Evolutionary conservation across 495 filamentous ascomycete species (phyloP).

Genomic region (Achaetomiella virescens): DNA sequence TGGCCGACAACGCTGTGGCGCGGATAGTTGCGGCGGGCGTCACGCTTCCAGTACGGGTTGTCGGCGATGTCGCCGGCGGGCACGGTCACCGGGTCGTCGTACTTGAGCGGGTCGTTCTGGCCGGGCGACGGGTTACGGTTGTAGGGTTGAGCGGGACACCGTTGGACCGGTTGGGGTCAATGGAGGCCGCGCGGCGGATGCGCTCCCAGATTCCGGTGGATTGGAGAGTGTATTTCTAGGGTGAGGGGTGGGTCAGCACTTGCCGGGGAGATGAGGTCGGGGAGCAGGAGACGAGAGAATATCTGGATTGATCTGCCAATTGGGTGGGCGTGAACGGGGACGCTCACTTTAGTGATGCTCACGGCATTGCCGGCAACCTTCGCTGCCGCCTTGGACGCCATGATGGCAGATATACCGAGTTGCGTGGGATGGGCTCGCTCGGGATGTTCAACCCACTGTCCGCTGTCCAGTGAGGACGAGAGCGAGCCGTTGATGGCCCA

Average conservation of each 20-base stretch:
- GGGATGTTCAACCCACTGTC: neutral
- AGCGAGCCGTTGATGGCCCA: neutral
- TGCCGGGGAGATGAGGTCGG: neutral
- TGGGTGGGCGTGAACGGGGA: neutral
- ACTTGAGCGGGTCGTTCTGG: constrained; percentile 63
- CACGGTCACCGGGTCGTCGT: constrained; percentile 83
- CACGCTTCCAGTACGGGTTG: constrained; percentile 98
- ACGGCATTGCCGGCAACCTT: constrained; percentile 44
- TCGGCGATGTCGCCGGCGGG: constrained; percentile 95
- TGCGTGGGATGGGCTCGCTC: neutral
- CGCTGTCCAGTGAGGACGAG: neutral
- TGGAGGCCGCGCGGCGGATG: constrained; percentile 66
- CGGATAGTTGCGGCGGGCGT: constrained; percentile 81
- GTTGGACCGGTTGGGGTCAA: constrained; percentile 85
- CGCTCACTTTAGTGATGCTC: constrained; percentile 41
- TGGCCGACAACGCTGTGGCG: constrained; percentile 72
- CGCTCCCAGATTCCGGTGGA: constrained; percentile 84
- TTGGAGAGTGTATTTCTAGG: constrained; percentile 94
- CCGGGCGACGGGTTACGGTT: constrained; percentile 87
- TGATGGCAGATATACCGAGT: constrained; percentile 24
- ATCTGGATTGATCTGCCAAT: neutral
- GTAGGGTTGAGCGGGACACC: constrained; percentile 91
- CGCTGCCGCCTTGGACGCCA: constrained; percentile 50
- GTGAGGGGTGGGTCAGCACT: neutral
- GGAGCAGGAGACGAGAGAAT: constrained; percentile 10